Base-by-base conservation (phyloP, 306 rosid genomes). In the Acacia confusa region DNA sequence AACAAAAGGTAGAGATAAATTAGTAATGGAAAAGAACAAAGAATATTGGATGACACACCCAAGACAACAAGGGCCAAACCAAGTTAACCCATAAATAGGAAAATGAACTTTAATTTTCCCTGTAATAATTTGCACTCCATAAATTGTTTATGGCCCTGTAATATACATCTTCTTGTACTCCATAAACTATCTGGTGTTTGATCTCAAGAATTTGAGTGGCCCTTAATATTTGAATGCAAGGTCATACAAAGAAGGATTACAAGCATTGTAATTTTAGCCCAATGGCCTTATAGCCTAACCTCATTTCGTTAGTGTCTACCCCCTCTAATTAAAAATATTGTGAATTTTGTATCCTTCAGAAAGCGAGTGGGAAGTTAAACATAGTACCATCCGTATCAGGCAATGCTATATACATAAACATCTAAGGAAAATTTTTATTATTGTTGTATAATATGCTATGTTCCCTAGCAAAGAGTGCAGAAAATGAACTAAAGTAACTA, bases 401-500 rank as follows among this genome's bases (percentile, higher is more conserved):
- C 75, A 70, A 71, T 66, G 85, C 82, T 58, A 53, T 17, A 34
- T 1, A 22, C 12, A 63, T 7, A 32, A 67, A 17, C 86, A 83
- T 81, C 89, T 81, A 81, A 45, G n/a, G 8, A 85, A 83, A 81
- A 72, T 61, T 34, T 53, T 72, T 43, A 60, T 81, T 76, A 74
- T 74, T 81, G 86, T 76, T 57, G 64, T 72, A 72, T 78, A 68
- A 75, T 71, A 15, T 72, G 36, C 88, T 17, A 82, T 44, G 78
- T 81, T 82, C 87, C n/a, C 87, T 83, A 83, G 22, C 82, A 61
- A 70, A 87, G 60, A 45, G 44, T 80, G 78, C 70, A 63, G 36
- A 57, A 68, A 66, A 13, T 71, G 9, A 65, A 30, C 8, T 32
- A 24, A 61, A 41, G 82, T 61, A 85, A 67, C 55, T 57, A 57